Percentiles rank a stretch among this genome's conserved stretches.
Evolutionary conservation across 768 basidiomycete species (phyloP).

Genomic region (Tephrocybe sp.): DNA sequence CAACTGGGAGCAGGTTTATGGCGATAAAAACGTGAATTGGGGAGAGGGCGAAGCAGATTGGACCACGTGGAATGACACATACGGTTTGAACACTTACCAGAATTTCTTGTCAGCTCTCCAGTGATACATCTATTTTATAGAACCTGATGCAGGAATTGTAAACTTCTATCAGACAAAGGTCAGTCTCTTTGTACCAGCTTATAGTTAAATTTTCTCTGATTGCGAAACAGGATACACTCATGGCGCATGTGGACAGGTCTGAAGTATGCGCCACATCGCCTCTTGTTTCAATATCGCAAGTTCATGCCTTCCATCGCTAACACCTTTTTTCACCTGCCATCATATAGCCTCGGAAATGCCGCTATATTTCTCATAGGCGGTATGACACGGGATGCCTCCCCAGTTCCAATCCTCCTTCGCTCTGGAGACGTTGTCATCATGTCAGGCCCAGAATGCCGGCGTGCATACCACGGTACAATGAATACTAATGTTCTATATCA

Average conservation of each 20-base stretch:
- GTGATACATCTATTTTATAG: constrained; percentile 34
- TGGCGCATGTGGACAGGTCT: constrained; percentile 97
- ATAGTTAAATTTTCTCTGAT: neutral
- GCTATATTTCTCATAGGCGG: constrained; percentile 91
- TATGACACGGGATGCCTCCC: constrained; percentile 69
- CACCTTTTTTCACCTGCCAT: neutral
- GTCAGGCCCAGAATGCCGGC: constrained; percentile 81
- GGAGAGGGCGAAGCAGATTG: constrained; percentile 57
- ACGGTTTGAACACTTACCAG: constrained; percentile 46
- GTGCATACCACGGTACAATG: constrained; percentile 87
- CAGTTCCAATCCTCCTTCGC: constrained; percentile 79
- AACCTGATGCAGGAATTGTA: constrained; percentile 94
- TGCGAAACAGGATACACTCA: constrained; percentile 73
- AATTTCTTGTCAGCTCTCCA: neutral
- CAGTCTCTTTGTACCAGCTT: neutral
- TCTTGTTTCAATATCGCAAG: constrained; percentile 90
- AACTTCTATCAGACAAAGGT: constrained; percentile 90
- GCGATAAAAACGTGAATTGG: constrained; percentile 42
- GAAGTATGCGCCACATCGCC: constrained; percentile 92
- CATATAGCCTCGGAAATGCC: constrained; percentile 76
- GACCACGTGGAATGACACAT: constrained; percentile 72
- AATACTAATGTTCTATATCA: neutral
- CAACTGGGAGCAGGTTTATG: constrained; percentile 69
- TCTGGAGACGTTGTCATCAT: constrained; percentile 93
- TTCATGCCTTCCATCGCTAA: constrained; percentile 1